phyloP scores from a whole-genome alignment of 306 rosid species.

The Citrullus amarus region DNA sequence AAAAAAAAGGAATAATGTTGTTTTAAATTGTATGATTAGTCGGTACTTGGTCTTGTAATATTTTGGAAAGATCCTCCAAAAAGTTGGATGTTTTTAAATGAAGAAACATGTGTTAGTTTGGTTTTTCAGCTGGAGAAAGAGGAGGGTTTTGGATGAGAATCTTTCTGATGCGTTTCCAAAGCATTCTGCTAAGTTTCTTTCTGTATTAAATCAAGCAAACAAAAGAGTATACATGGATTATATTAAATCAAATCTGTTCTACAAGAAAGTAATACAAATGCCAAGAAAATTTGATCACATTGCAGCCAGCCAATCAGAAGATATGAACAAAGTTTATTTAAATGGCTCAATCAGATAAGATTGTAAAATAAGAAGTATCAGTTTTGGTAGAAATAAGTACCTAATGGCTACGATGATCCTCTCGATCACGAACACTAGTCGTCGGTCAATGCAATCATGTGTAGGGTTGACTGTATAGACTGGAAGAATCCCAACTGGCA shows the following conservation, averaged over 20 bases:
- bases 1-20: background rate
- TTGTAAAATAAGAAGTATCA: background rate
- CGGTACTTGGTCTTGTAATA: background rate
- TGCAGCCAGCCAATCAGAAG: constrained; percentile 4
- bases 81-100: background rate
- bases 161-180: background rate
- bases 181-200: background rate
- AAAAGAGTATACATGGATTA: background rate
- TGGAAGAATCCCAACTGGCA: constrained; percentile 95
- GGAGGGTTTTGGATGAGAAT: background rate
- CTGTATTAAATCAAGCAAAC: background rate
- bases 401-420: background rate
- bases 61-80: background rate
- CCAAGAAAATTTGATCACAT: constrained; percentile 1
- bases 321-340: background rate
- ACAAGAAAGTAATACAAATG: background rate
- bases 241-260: background rate
- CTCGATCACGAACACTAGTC: background rate
- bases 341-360: background rate
- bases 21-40: background rate
- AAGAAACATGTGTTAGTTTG: constrained; percentile 4
- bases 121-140: background rate
- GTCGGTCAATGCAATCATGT: background rate
- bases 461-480: constrained; percentile 26
- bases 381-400: constrained; percentile 1